These are phyloP conservation scores for Aphanomyces cochlioides DNA, from an alignment of 352 stramenopile species.

Conservation along the genomic window DNA sequence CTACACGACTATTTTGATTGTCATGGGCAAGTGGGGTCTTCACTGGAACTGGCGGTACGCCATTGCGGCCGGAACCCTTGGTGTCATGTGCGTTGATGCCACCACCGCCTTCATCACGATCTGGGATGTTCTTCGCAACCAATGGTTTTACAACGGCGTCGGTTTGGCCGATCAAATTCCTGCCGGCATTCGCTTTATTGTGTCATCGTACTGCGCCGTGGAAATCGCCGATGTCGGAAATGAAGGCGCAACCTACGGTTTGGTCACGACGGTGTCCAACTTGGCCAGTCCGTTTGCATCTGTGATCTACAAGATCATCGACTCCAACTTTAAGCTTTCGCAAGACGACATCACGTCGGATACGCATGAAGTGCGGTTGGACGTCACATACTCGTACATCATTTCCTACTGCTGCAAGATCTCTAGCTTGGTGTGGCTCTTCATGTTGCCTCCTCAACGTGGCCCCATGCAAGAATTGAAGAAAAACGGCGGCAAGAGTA, in stretches of 20 bases:
- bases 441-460: too few relatives aligned
- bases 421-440: too few relatives aligned
- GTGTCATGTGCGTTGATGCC: slow-evolving; percentile 12
- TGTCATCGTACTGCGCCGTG: slow-evolving; percentile 52
- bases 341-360: too few relatives aligned
- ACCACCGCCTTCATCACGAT: slow-evolving; percentile 47
- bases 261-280: not conserved
- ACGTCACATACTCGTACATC: not conserved
- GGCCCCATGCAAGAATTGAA: too few relatives aligned
- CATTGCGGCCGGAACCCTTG: slow-evolving; percentile 39
- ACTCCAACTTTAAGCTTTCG: too few relatives aligned
- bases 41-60: slow-evolving; percentile 56
- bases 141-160: slow-evolving; percentile 53
- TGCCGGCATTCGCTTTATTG: slow-evolving; percentile 47
- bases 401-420: too few relatives aligned
- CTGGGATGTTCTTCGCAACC: slow-evolving; percentile 47
- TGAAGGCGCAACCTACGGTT: slow-evolving; percentile 50
- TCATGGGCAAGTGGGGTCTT: slow-evolving; percentile 56
- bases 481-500: not conserved
- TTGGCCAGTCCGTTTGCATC: too few relatives aligned
- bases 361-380: slow-evolving; percentile 46
- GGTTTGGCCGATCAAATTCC: slow-evolving; percentile 49
- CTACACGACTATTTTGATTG: slow-evolving; percentile 51
- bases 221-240: slow-evolving; percentile 50
- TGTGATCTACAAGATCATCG: too few relatives aligned